phyloP scores from a whole-genome alignment of 495 filamentous ascomycete genomes.

The Cenococcum geophilum region DNA sequence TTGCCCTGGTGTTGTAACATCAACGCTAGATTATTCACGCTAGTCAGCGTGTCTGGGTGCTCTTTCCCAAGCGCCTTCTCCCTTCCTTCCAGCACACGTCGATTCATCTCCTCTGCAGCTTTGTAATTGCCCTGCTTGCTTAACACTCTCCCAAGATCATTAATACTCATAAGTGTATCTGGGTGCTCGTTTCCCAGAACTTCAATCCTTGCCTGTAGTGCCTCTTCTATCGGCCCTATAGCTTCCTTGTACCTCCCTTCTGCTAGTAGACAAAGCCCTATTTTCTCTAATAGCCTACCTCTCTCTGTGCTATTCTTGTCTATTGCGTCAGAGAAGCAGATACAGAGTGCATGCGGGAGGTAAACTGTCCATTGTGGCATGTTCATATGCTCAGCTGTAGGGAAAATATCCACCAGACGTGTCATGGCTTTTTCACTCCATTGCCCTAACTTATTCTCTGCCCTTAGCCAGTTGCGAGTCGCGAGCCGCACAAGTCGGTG shows the following conservation, averaged over 20 bases:
- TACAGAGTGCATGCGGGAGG: slow-evolving; percentile 29
- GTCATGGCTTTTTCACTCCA: slow-evolving; percentile 18
- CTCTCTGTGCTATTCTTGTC: slow-evolving; percentile 2
- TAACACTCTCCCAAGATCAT: neutral
- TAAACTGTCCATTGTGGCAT: slow-evolving; percentile 32
- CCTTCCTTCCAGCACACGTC: too few relatives aligned
- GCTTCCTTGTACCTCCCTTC: slow-evolving; percentile 1
- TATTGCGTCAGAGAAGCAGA: neutral
- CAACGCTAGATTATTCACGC: too few relatives aligned
- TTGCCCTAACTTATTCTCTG: slow-evolving; percentile 13
- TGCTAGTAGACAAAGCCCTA: slow-evolving; percentile 5
- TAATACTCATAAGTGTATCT: slow-evolving; percentile 31
- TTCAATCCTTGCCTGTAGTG: slow-evolving; percentile 10
- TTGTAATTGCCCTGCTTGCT: slow-evolving; percentile 2
- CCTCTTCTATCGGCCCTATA: slow-evolving; percentile 5
- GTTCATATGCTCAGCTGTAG: slow-evolving; percentile 27
- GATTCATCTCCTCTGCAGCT: slow-evolving; percentile 3
- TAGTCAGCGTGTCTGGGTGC: too few relatives aligned
- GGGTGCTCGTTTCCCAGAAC: slow-evolving; percentile 28
- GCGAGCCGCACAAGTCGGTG: slow-evolving; percentile 41
- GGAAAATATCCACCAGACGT: slow-evolving; percentile 28
- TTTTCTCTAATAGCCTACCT: neutral
- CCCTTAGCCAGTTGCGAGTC: slow-evolving; percentile 36
- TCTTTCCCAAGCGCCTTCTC: too few relatives aligned
- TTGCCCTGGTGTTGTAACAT: too few relatives aligned